Base-by-base conservation (phyloP, 1,284 basidiomycete species). In the Ceratobasidium sp. region DNA sequence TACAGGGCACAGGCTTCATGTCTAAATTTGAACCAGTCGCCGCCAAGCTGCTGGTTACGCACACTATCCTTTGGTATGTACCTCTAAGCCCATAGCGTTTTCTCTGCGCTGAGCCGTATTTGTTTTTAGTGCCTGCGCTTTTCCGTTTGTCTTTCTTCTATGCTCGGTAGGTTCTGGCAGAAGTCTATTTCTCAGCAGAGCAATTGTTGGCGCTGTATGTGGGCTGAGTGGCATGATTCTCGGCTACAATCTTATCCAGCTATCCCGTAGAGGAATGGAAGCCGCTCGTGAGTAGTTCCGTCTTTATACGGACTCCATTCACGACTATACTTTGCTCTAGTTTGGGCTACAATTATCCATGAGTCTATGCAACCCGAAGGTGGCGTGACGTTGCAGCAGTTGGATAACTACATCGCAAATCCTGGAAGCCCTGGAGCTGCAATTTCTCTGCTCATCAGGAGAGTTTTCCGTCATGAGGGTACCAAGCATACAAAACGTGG, bases 331-430 rank as follows among this genome's bases (percentile, higher is more conserved):
- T 28, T 28, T 7, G 31, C 11, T 33, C 31, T 20, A 74, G 69
- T 74, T n/a, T 74, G 69, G 69, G 69, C 69, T 1, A 74, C 69
- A 28, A 60, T 74, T n/a, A 63, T 74, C 31, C 69, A 74, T 31
- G 69, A 74, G 23, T 74, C 69, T 26, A 74, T 63, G 69, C 37
- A 28, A 7, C 60, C 69, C 1, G 69, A 74, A 15, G 69, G 69
- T 7, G 69, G 69, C 28, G 69, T 74, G 6, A 74, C 69, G 1
- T 26, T 74, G 20, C 58, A 47, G 5, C 58, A 74, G 39, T 20
- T 74, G 6, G 47, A 74, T n/a, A 58, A 51, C 20, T 63, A 61
- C n/a, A 31, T 47, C 20, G 39, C 45, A 2, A 63, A 74, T 37
- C 69, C 69, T 4, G 31, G 28, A 5, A 74, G 69, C 33, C 69